phyloP scores from a whole-genome alignment of 148 eudicot genomes.

The Amaranthus palmeri region DNA sequence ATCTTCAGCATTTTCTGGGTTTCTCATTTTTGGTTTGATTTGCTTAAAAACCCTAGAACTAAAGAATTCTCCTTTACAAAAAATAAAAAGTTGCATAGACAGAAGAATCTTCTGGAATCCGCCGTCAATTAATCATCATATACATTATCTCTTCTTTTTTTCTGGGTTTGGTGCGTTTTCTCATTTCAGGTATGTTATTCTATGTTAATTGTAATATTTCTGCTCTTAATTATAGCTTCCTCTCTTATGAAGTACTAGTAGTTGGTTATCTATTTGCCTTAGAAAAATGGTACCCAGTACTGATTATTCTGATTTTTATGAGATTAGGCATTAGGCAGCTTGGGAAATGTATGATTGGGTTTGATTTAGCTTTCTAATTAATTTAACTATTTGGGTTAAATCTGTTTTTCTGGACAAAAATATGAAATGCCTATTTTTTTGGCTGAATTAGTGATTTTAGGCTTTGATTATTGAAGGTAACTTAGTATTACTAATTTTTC shows the following conservation, averaged over 20 bases:
- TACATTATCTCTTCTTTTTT: constrained; percentile 16
- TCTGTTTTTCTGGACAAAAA: not conserved
- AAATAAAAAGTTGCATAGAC: constrained; percentile 14
- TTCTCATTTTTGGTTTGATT: constrained; percentile 8
- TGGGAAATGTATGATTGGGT: constrained; percentile 10
- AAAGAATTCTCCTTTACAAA: constrained; percentile 8
- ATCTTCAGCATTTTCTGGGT: constrained; percentile 10
- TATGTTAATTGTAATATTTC: constrained; percentile 8
- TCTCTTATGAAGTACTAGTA: not conserved
- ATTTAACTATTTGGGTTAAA: not conserved
- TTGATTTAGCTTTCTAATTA: not conserved
- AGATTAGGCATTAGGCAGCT: constrained; percentile 14
- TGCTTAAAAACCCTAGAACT: constrained; percentile 14
- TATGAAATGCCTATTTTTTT: not conserved
- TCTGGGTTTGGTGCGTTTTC: constrained; percentile 23
- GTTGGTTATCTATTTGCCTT: not conserved
- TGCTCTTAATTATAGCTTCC: not conserved
- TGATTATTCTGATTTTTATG: constrained; percentile 2
- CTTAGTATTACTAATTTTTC: not conserved
- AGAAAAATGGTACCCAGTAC: not conserved
- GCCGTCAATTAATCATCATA: constrained; percentile 19
- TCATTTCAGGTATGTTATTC: constrained; percentile 28
- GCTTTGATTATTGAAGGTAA: not conserved
- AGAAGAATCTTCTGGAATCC: constrained; percentile 33
- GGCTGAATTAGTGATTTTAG: constrained; percentile 4